Percentiles rank a stretch among this genome's conserved stretches.
Conservation (phyloP, 257 asterid species). For the Paulownia fortunei region DNA sequence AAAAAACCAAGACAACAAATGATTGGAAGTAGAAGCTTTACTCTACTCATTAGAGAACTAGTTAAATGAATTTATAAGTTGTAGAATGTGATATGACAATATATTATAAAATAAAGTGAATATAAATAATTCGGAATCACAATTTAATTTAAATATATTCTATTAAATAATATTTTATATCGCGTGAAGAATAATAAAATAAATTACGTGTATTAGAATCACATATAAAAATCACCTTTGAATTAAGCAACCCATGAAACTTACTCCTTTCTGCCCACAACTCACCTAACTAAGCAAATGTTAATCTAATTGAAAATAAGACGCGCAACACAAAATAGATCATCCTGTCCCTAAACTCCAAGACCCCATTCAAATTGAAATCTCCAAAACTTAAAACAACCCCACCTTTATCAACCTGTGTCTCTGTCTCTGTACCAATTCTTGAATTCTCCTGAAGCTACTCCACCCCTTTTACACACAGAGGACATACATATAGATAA, state of each 20-base stretch:
- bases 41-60: no score
- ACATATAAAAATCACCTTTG: neutral
- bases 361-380: neutral
- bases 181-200: neutral
- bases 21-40: no score
- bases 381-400: slow-evolving; percentile 5
- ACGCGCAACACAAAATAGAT: no score
- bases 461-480: slow-evolving; percentile 39
- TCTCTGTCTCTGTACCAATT: slow-evolving; percentile 36
- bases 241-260: neutral
- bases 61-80: no score
- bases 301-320: no score
- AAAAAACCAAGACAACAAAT: no score
- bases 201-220: neutral
- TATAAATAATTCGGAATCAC: no score
- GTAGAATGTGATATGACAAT: no score
- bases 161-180: neutral
- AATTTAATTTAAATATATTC: no score
- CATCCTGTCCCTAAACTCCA: neutral
- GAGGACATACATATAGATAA: neutral
- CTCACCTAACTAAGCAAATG: neutral
- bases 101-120: no score
- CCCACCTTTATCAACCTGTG: slow-evolving; percentile 10
- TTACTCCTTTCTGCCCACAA: neutral
- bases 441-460: slow-evolving; percentile 58